These are phyloP conservation scores for Irpex lacteus DNA, from an alignment of 1,284 basidiomycete genomes.

Conservation along the genomic window DNA sequence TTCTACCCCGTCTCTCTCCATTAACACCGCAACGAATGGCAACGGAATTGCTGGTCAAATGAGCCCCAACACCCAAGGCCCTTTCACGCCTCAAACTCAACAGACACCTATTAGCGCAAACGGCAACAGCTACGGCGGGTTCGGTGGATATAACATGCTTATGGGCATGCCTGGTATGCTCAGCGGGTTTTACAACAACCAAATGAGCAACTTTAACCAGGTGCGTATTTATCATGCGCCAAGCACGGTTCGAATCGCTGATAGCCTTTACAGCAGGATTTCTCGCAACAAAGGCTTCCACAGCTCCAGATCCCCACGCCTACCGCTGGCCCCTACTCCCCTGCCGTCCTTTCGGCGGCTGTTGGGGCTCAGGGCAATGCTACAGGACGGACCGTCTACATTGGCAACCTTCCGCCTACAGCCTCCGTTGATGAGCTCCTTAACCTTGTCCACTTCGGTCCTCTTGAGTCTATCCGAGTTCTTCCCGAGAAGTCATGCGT, in stretches of 20 bases:
- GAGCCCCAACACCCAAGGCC: slow-evolving; percentile 58
- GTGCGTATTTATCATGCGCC: slow-evolving; percentile 27
- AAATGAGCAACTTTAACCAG: slow-evolving; percentile 68
- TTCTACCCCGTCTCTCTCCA: slow-evolving; percentile 64
- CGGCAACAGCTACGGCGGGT: slow-evolving; percentile 48
- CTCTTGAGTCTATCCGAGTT: slow-evolving; percentile 92
- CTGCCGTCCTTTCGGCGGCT: slow-evolving; percentile 64
- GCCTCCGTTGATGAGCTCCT: slow-evolving; percentile 97
- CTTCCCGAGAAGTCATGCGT: slow-evolving; percentile 98
- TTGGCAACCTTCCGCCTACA: slow-evolving; percentile 94
- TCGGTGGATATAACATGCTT: slow-evolving; percentile 70
- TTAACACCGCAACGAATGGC: slow-evolving; percentile 63
- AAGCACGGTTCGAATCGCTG: slow-evolving; percentile 9
- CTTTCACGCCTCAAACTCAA: slow-evolving; percentile 42
- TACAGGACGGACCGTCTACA: slow-evolving; percentile 91
- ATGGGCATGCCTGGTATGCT: slow-evolving; percentile 73
- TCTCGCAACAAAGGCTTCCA: slow-evolving; percentile 54
- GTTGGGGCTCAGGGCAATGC: slow-evolving; percentile 61
- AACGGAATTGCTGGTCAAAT: slow-evolving; percentile 55
- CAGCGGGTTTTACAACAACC: slow-evolving; percentile 62
- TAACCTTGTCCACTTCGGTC: slow-evolving; percentile 97
- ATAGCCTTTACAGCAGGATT: slow-evolving; percentile 21
- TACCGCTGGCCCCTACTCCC: slow-evolving; percentile 55
- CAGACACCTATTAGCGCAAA: slow-evolving; percentile 29
- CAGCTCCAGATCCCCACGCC: slow-evolving; percentile 62